phyloP scores from a whole-genome alignment of 1,139 yeast genomes.

The Blastobotrys petasosporus region DNA sequence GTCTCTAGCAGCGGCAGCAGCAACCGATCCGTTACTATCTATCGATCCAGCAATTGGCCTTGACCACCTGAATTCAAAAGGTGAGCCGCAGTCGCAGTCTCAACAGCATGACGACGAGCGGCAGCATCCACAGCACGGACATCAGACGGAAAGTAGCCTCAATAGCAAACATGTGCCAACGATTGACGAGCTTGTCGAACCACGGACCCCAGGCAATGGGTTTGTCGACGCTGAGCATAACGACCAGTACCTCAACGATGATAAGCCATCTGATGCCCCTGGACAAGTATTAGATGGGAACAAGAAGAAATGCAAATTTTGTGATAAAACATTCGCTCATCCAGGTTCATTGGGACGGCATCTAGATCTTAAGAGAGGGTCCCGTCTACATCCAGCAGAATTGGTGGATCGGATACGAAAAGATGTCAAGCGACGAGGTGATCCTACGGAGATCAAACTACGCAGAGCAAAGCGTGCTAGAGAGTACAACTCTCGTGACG shows the following conservation, averaged over 20 bases:
- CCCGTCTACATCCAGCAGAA: constrained; percentile 41
- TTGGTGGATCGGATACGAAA: constrained; percentile 40
- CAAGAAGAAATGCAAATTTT: constrained; percentile 42
- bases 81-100: background rate
- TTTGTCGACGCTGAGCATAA: constrained; percentile 7
- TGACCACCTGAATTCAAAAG: background rate
- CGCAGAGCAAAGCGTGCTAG: constrained; percentile 39
- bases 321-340: constrained; percentile 45
- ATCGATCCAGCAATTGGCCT: constrained; percentile 1
- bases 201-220: background rate
- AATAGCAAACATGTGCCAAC: background rate
- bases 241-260: constrained; percentile 9
- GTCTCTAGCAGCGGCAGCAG: constrained; percentile 15
- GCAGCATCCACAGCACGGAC: constrained; percentile 4
- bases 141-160: background rate
- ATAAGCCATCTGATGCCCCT: no score
- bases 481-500: constrained; percentile 41
- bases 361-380: constrained; percentile 44
- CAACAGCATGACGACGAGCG: constrained; percentile 14
- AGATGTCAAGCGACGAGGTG: constrained; percentile 46
- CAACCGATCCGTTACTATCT: constrained; percentile 2
- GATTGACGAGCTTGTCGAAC: background rate
- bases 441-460: constrained; percentile 37
- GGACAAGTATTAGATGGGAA: no score
- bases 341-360: constrained; percentile 51